These are phyloP conservation scores for Xylaria sp. DNA, from an alignment of 2,329 filamentous ascomycete species.

Conservation along the genomic window DNA sequence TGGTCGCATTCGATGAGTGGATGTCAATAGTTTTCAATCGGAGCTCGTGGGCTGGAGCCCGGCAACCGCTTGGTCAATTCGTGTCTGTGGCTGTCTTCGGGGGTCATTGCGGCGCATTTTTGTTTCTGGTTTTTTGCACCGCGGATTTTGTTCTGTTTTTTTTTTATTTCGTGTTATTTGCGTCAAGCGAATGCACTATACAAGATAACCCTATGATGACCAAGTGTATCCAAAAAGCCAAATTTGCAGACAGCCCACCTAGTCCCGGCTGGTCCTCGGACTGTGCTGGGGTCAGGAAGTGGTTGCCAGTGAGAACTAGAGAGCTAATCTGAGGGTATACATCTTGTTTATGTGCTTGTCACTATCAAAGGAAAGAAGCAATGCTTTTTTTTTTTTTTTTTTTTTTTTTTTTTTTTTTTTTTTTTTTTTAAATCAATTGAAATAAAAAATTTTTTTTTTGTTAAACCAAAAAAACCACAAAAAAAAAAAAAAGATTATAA, in stretches of 20 bases:
- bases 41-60: slow-evolving; percentile 54
- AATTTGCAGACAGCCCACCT: slow-evolving; percentile 64
- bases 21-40: slow-evolving; percentile 64
- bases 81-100: slow-evolving; percentile 35
- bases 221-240: slow-evolving; percentile 65
- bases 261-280: slow-evolving; percentile 28
- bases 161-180: slow-evolving; percentile 36
- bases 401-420: too few relatives aligned
- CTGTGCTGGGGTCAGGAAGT: slow-evolving; percentile 41
- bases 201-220: slow-evolving; percentile 62
- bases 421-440: too few relatives aligned
- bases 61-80: slow-evolving; percentile 40
- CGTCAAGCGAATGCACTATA: slow-evolving; percentile 38
- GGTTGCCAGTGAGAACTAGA: slow-evolving; percentile 66
- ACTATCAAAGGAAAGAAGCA: background rate
- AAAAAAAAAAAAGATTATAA: too few relatives aligned
- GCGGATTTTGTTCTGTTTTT: too few relatives aligned
- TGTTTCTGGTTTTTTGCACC: too few relatives aligned
- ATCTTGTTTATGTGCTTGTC: slow-evolving; percentile 30
- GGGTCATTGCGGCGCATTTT: slow-evolving; percentile 28
- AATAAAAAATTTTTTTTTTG: too few relatives aligned
- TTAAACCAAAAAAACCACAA: too few relatives aligned
- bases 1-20: slow-evolving; percentile 44
- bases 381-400: background rate
- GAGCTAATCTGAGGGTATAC: slow-evolving; percentile 66